Base-by-base conservation (phyloP, 2,329 filamentous ascomycete species). In the Aspergillus luchuensis region DNA sequence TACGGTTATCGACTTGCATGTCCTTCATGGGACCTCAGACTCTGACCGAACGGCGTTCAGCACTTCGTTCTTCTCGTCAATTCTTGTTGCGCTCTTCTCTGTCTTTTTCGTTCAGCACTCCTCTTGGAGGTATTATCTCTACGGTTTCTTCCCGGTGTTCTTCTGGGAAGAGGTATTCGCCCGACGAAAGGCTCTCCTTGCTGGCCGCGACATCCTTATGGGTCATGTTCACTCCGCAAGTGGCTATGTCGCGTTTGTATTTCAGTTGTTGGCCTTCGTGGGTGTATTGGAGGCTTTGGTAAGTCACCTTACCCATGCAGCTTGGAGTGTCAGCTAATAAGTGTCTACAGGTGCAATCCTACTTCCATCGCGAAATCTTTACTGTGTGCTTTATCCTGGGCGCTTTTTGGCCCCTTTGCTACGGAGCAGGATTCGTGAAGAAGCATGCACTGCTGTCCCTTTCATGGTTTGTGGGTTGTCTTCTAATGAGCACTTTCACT, bases 111-210 rank as follows among this genome's bases (percentile, higher is more conserved):
- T 91, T 59, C 94, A 96, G 49, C 85, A 87, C 48, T 97, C 93
- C 1, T 90, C 94, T 0, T 74, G 82, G 59, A 89, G 91, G 2
- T 99, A 99, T 75, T 99, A 98, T 71, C 86, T 87, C 2, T 99
- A 99, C 74, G 91, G 89, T 0, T 85, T 96, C 68, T 99, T 99
- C 75, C 95, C 95, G 0, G 88, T 97, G 2, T 85, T 91, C 59
- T 98, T 99, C 79, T 99, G 95, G 95, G 94, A 97, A 76, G 93
- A 97, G 71, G 91, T 97, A 0, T 94, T 89, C 75, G 91, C 91
- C 3, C 87, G 90, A 28, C 85, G 92, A 58, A 82, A 84, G 49
- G 91, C 91, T 45, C 76, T 97, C 11, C 71, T 79, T 5, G 84
- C 87, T 63, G 93, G 92, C 3, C 82, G 84, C 55, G 84, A 83